These are phyloP conservation scores for Boletus reticuloceps DNA, from an alignment of 768 basidiomycete species.

Conservation along the genomic window DNA sequence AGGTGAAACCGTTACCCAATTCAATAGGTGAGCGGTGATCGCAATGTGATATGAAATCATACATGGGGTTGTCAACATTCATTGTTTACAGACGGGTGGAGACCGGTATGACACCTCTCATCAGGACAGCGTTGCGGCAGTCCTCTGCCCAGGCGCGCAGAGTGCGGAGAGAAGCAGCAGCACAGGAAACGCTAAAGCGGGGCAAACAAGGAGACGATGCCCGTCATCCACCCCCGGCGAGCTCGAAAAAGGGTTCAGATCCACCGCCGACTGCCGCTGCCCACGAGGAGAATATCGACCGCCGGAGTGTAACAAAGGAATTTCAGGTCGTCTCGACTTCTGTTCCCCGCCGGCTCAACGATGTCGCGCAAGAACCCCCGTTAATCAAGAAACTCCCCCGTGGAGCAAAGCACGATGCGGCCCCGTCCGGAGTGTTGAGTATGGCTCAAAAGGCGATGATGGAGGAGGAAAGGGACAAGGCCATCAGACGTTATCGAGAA, in stretches of 20 bases:
- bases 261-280: conserved; percentile 8
- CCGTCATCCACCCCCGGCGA: conserved; percentile 6
- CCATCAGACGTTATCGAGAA: conserved; percentile 63
- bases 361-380: conserved; percentile 69
- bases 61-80: conserved; percentile 6
- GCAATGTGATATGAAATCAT: conserved; percentile 8
- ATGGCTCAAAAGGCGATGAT: conserved; percentile 78
- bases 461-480: conserved; percentile 72
- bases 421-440: conserved; percentile 50
- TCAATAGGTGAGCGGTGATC: conserved; percentile 56
- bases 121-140: conserved; percentile 57
- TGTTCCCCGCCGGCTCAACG: conserved; percentile 64
- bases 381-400: conserved; percentile 56
- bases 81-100: conserved; percentile 62
- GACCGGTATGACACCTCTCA: conserved; percentile 61
- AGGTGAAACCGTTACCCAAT: conserved; percentile 73
- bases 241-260: conserved; percentile 14
- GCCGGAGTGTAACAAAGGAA: conserved; percentile 36
- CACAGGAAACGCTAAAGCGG: conserved; percentile 18
- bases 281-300: conserved; percentile 20
- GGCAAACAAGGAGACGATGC: conserved; percentile 7
- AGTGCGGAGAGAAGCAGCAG: conserved; percentile 33
- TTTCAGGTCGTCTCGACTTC: conserved; percentile 51
- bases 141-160: conserved; percentile 53
- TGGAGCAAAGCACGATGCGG: conserved; percentile 32